Evolutionary conservation across 2,329 filamentous ascomycete species (phyloP).

Genomic region (Sporothrix pseudoabietina): DNA sequence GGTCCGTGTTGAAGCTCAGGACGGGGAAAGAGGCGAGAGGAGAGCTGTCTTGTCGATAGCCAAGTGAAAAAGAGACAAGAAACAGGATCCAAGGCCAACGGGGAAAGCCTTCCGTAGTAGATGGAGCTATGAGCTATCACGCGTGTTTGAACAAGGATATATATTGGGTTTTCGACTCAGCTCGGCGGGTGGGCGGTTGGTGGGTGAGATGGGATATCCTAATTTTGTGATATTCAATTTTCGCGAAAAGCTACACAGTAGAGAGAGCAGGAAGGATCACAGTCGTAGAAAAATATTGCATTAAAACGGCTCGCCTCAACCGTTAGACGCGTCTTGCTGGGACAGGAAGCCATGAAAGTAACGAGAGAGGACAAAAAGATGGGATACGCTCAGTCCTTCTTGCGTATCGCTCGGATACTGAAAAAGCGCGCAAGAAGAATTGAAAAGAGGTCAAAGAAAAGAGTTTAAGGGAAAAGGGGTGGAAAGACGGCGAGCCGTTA

Average conservation of each 20-base stretch:
- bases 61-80: slow-evolving; percentile 6
- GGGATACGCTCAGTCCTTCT: background rate
- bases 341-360: background rate
- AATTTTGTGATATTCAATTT: slow-evolving; percentile 17
- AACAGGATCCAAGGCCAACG: background rate
- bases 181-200: background rate
- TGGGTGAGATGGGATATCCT: background rate
- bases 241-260: background rate
- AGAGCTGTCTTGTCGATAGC: too few relatives aligned
- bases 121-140: background rate
- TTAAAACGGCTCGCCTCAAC: slow-evolving; percentile 5
- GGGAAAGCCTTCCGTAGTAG: background rate
- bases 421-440: background rate
- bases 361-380: background rate
- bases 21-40: background rate
- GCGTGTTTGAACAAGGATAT: background rate
- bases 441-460: background rate
- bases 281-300: background rate
- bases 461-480: too few relatives aligned
- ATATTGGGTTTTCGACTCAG: background rate
- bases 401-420: background rate
- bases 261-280: too few relatives aligned
- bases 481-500: background rate
- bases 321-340: background rate
- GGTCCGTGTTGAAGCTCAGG: background rate